Percentiles rank a stretch among this genome's conserved stretches.
phyloP scores from a whole-genome alignment of 768 basidiomycete genomes.

The Cubamyces sp. region DNA sequence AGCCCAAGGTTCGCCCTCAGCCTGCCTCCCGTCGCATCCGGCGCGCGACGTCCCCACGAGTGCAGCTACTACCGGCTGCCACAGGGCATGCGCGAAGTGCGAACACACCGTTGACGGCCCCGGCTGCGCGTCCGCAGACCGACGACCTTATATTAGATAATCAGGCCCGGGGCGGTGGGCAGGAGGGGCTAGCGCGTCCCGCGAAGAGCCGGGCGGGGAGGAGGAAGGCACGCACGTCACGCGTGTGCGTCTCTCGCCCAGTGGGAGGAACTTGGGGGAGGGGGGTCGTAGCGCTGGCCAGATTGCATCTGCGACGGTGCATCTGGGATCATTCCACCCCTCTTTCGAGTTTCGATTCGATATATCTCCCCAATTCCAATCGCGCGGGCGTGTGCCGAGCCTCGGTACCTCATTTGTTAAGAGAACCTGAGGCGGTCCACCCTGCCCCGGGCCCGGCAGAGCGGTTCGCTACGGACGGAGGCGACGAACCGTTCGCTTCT shows the following conservation, averaged over 20 bases:
- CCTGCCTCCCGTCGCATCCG: constrained; percentile 13
- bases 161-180: constrained; percentile 9
- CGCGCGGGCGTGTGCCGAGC: constrained; percentile 25
- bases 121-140: neutral
- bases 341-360: constrained; percentile 27
- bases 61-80: neutral
- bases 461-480: constrained; percentile 11
- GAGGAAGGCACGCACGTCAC: constrained; percentile 11
- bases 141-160: constrained; percentile 25
- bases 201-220: constrained; percentile 28
- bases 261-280: neutral
- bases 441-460: constrained; percentile 18
- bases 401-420: constrained; percentile 30
- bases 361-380: no score
- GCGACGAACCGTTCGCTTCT: constrained; percentile 21
- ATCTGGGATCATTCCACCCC: constrained; percentile 26
- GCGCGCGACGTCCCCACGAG: constrained; percentile 16
- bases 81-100: neutral
- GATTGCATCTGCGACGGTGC: constrained; percentile 20
- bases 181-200: constrained; percentile 22
- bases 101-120: neutral
- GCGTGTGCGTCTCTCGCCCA: neutral
- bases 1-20: neutral
- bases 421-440: constrained; percentile 14
- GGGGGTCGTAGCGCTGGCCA: neutral